Conservation (phyloP, 768 basidiomycete genomes). For the Russula dissimulans region DNA sequence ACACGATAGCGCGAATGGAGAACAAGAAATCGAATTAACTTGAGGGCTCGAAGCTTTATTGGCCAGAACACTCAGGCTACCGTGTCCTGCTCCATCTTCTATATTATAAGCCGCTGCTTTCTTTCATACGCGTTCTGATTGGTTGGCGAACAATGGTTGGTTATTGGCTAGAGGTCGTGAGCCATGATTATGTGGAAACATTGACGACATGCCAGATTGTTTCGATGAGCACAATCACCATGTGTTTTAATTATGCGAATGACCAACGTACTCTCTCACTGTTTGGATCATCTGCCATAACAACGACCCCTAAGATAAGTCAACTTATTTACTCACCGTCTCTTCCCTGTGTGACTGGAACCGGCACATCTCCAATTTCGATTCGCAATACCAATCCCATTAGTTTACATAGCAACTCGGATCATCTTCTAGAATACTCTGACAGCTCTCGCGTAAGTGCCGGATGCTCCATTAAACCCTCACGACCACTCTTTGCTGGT, state of each 20-base stretch:
- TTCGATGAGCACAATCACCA: no score
- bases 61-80: no score
- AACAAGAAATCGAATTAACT: no score
- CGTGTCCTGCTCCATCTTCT: no score
- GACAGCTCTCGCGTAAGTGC: neutral
- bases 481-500: conserved; percentile 59
- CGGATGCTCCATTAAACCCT: conserved; percentile 34
- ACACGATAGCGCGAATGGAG: no score
- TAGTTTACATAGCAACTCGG: neutral
- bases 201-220: no score
- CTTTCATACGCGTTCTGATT: no score
- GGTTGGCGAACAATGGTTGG: no score
- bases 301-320: neutral
- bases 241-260: neutral
- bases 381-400: conserved; percentile 1
- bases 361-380: neutral
- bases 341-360: neutral
- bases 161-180: no score
- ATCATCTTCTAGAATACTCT: neutral
- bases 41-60: no score
- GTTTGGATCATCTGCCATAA: neutral
- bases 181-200: no score
- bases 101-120: no score
- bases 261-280: neutral
- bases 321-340: neutral